Evolutionary conservation across 2,329 filamentous ascomycete species (phyloP), one percentile per base, ranked within the genome.

Genomic region (Sarocladium kiliense): DNA sequence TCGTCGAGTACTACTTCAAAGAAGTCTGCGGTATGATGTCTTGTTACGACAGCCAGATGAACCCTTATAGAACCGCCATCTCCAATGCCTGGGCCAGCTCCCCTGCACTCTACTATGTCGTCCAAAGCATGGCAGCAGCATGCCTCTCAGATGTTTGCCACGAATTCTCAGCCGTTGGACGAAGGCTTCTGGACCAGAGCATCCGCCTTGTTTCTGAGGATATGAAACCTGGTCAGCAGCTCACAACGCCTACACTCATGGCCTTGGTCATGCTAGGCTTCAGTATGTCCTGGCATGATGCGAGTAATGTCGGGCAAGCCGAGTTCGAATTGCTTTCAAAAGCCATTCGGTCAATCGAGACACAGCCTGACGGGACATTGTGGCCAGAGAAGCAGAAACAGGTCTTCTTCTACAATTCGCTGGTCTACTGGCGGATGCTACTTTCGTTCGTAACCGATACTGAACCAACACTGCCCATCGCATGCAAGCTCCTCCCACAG

Each of bases 1-100:
- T 86, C 16, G 77, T 85, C 10, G 80, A 84, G 49, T 82, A 85
- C 60, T 86, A 85, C 60, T 86, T 86, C 68, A 79, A 80, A 60
- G 80, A 84, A 57, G 80, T 85, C 2, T 83, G 80, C 50, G 76
- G 74, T 3, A 67, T 85, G 10, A 85, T 83, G 64, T 86, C 82
- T n/a, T 83, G 79, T 57, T 86, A 84, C 61, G 83, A 86, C 64
- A 84, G 81, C 19, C 71, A 75, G 12, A 73, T 84, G 60, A 86
- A 86, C 60, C 81, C 81, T 0, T 85, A 85, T 59, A 72, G 82
- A 36, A 79, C 77, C 1, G 80, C 81, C 0, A 79, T 85, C 12
- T 77, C 75, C 3, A 76, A 77, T 21, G 71, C 84, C 2, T 85
- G 81, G 75, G 73, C 79, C 39, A 77, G 76, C n/a, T 83, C 80